Conservation (phyloP, 2,329 filamentous ascomycete genomes). For the Epichloe amarillans region DNA sequence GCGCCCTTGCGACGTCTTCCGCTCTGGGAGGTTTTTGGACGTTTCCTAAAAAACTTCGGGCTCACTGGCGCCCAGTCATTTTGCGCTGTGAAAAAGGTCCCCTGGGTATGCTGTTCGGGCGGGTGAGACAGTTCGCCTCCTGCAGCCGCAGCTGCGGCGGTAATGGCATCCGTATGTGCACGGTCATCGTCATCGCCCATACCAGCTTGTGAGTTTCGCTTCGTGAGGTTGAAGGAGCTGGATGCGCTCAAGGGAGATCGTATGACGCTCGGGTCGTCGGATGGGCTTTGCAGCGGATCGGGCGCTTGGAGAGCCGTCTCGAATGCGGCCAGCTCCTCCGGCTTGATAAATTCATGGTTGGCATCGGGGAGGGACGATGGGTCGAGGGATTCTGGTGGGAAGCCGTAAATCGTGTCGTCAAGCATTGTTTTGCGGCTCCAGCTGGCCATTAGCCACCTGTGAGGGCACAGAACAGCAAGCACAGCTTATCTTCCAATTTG, state of each 20-base stretch:
- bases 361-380: slow-evolving; percentile 60
- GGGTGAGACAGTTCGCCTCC: slow-evolving; percentile 20
- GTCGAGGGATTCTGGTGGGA: slow-evolving; percentile 53
- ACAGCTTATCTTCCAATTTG: not conserved
- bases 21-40: slow-evolving; percentile 25
- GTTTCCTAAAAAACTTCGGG: slow-evolving; percentile 42
- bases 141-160: slow-evolving; percentile 25
- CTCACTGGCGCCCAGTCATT: slow-evolving; percentile 93
- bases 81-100: slow-evolving; percentile 68
- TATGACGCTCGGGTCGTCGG: slow-evolving; percentile 33
- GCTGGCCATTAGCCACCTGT: not conserved
- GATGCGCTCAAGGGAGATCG: slow-evolving; percentile 26
- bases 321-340: slow-evolving; percentile 65
- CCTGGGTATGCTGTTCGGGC: slow-evolving; percentile 16
- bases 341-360: slow-evolving; percentile 61
- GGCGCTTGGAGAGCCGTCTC: slow-evolving; percentile 71
- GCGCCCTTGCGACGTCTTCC: slow-evolving; percentile 18
- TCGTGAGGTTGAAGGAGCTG: slow-evolving; percentile 29
- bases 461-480: not conserved
- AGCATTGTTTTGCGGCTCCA: slow-evolving; percentile 10
- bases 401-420: slow-evolving; percentile 34
- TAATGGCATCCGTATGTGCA: slow-evolving; percentile 22
- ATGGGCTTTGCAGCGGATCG: slow-evolving; percentile 53
- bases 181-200: slow-evolving; percentile 17
- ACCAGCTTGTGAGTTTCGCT: slow-evolving; percentile 23